A percentile compares a stretch with the other conserved stretches of the same genome.
These are phyloP conservation scores for Myriosclerotinia curreyana DNA, from an alignment of 2,329 filamentous ascomycete species.

Conservation along the genomic window DNA sequence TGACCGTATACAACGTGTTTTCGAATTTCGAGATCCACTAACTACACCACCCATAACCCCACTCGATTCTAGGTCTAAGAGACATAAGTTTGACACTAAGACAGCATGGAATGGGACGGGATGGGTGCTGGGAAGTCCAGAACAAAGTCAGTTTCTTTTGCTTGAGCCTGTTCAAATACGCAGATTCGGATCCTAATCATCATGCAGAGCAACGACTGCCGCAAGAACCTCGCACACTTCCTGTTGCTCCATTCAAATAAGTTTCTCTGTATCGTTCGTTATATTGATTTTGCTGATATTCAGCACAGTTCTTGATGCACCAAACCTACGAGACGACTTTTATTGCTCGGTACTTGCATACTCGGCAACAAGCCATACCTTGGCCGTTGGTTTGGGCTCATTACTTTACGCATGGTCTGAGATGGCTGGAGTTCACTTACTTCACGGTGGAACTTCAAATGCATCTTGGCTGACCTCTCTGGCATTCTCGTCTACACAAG, in stretches of 20 bases:
- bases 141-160: conserved; percentile 28
- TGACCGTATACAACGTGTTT: conserved; percentile 63
- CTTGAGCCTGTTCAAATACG: background rate
- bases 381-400: conserved; percentile 80
- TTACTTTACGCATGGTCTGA: conserved; percentile 90
- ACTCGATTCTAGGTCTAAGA: conserved; percentile 32
- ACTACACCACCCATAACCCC: conserved; percentile 32
- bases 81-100: conserved; percentile 20
- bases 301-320: conserved; percentile 78
- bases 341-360: conserved; percentile 93
- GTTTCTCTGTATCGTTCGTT: conserved; percentile 34
- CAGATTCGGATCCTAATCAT: conserved; percentile 21
- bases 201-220: conserved; percentile 34
- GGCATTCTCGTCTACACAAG: conserved; percentile 80
- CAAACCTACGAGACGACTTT: conserved; percentile 86
- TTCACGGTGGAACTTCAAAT: conserved; percentile 49
- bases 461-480: conserved; percentile 71
- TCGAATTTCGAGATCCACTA: conserved; percentile 50
- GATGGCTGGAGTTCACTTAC: conserved; percentile 58
- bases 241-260: conserved; percentile 74
- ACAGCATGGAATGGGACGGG: conserved; percentile 41
- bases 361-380: conserved; percentile 66
- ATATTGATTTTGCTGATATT: conserved; percentile 37
- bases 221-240: conserved; percentile 49
- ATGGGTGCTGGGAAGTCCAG: conserved; percentile 33